A percentile compares a stretch with the other conserved stretches of the same genome.
Evolutionary conservation across 164 flowering plant genomes (phyloP).

Genomic region (Chimonanthus salicifolius): DNA sequence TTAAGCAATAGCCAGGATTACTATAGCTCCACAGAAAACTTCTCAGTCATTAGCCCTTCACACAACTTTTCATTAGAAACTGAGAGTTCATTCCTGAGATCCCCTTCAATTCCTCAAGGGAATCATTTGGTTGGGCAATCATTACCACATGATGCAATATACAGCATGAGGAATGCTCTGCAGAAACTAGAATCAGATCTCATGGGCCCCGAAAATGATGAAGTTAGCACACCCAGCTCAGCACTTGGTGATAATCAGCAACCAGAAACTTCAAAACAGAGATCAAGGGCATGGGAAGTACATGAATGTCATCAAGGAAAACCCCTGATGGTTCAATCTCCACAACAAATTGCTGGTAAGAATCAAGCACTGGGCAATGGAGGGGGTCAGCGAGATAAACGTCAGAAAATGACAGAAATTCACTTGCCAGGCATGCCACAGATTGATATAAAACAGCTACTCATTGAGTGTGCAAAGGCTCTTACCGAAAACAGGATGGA

Average conservation of each 20-base stretch:
- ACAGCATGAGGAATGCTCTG: constrained; percentile 35
- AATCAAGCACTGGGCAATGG: constrained; percentile 11
- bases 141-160: constrained; percentile 20
- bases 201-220: constrained; percentile 56
- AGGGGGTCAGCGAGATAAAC: constrained; percentile 31
- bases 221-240: constrained; percentile 25
- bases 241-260: constrained; percentile 24
- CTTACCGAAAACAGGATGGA: constrained; percentile 14
- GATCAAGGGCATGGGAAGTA: constrained; percentile 21
- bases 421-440: not conserved
- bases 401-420: constrained; percentile 28
- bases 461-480: constrained; percentile 24
- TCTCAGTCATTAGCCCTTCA: constrained; percentile 43
- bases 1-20: constrained; percentile 58
- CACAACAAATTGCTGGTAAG: constrained; percentile 18
- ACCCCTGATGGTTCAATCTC: constrained; percentile 21
- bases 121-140: constrained; percentile 18
- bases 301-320: constrained; percentile 21
- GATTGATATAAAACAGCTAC: constrained; percentile 20
- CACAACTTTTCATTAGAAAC: constrained; percentile 46
- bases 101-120: constrained; percentile 16
- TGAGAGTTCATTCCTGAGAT: constrained; percentile 24
- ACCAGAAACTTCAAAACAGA: constrained; percentile 27
- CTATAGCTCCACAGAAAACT: constrained; percentile 49
- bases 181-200: constrained; percentile 61